Conservation (phyloP, 345 rosid species). For the Moricandia arvensis region DNA sequence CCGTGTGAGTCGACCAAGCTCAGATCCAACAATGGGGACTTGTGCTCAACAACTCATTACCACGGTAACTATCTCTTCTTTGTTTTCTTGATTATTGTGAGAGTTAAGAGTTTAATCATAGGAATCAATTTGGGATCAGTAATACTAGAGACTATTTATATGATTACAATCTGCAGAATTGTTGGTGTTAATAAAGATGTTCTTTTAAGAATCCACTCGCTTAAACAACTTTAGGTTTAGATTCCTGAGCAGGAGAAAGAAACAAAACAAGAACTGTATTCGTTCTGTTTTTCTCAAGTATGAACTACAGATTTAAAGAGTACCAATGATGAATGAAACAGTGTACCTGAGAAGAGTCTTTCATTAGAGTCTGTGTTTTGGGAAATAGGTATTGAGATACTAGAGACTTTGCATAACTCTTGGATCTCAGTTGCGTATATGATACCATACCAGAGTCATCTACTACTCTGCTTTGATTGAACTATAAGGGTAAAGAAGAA, state of each 20-base stretch:
- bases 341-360: neutral
- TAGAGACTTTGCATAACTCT: neutral
- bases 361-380: neutral
- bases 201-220: too few relatives aligned
- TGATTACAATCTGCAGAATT: neutral
- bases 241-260: constrained; percentile 7
- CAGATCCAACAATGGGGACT: neutral
- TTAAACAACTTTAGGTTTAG: neutral
- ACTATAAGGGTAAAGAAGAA: neutral
- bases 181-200: neutral
- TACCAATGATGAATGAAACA: too few relatives aligned
- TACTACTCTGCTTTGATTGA: neutral
- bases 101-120: neutral
- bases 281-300: too few relatives aligned
- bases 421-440: neutral
- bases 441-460: neutral
- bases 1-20: too few relatives aligned
- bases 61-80: constrained; percentile 26
- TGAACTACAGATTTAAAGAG: too few relatives aligned
- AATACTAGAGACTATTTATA: neutral
- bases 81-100: neutral
- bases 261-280: neutral
- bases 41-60: constrained; percentile 40
- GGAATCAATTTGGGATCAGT: neutral
- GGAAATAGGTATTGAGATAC: neutral